Evolutionary conservation across 305 asterid species (phyloP).

Genomic region (Solanum hybrid): DNA sequence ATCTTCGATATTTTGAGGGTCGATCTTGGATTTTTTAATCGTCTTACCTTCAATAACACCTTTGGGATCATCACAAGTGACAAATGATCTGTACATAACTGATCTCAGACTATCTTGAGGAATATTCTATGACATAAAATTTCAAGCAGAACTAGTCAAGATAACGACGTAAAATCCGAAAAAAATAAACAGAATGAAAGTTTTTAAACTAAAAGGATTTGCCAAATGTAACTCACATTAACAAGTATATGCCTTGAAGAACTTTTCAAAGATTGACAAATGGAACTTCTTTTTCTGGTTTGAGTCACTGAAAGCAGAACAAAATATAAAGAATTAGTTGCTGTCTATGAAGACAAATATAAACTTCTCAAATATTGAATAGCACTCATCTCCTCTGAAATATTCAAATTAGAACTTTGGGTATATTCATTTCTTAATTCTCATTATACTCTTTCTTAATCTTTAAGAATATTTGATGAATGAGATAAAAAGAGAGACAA

Average conservation of each 20-base stretch:
- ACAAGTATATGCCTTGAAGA: conserved; percentile 10
- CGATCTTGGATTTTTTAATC: conserved; percentile 36
- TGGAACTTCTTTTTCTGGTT: conserved; percentile 13
- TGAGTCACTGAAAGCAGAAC: conserved; percentile 16
- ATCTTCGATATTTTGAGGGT: conserved; percentile 18
- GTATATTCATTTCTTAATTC: neutral
- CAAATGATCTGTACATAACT: conserved; percentile 48
- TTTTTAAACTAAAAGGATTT: neutral
- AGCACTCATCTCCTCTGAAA: conserved; percentile 8
- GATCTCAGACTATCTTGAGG: conserved; percentile 61
- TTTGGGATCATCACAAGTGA: conserved; percentile 66
- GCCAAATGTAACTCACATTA: conserved; percentile 21
- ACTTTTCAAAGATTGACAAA: conserved; percentile 8
- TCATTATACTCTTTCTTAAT: neutral
- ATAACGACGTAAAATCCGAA: neutral
- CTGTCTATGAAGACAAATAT: conserved; percentile 25
- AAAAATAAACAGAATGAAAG: conserved; percentile 5
- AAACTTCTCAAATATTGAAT: neutral
- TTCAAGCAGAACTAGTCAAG: conserved; percentile 23
- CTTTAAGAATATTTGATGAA: no score
- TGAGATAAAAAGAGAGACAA: no score
- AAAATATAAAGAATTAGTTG: conserved; percentile 17
- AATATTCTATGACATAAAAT: conserved; percentile 33
- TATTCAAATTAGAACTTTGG: conserved; percentile 9
- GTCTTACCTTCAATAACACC: conserved; percentile 59